Conservation (phyloP, 352 stramenopile genomes). For the Pythium aphanidermatum region DNA sequence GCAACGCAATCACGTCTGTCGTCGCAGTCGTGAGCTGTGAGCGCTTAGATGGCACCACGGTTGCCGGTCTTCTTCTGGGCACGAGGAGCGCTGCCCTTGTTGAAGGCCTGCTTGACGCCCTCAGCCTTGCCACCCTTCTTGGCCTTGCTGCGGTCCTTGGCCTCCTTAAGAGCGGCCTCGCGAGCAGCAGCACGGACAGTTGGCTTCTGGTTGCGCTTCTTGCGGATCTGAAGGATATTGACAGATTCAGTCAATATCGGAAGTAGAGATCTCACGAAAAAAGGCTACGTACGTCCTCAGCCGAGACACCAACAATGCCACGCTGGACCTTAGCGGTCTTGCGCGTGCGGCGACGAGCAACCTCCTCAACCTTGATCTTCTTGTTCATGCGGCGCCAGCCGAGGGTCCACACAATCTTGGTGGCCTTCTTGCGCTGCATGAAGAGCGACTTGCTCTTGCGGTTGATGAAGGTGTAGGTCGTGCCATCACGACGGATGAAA, state of each 20-base stretch:
- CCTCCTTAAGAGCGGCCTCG: slow-evolving; percentile 90
- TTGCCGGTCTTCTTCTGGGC: slow-evolving; percentile 88
- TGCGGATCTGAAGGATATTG: slow-evolving; percentile 96
- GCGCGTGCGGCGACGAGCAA: slow-evolving; percentile 79
- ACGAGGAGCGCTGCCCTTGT: slow-evolving; percentile 56
- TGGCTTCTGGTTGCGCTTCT: slow-evolving; percentile 96
- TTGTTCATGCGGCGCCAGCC: slow-evolving; percentile 98
- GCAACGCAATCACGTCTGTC: slow-evolving; percentile 16
- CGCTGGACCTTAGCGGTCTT: slow-evolving; percentile 96
- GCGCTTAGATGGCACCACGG: slow-evolving; percentile 81
- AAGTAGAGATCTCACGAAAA: too few relatives aligned
- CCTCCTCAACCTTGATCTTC: slow-evolving; percentile 95
- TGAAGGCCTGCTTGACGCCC: slow-evolving; percentile 46
- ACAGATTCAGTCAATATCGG: too few relatives aligned
- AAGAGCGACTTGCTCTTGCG: slow-evolving; percentile 98
- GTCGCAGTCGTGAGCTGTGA: neutral
- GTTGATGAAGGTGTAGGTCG: slow-evolving; percentile 94
- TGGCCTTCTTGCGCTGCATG: slow-evolving; percentile 98
- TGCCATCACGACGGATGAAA: slow-evolving; percentile 97
- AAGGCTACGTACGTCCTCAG: slow-evolving; percentile 86
- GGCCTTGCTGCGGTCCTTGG: slow-evolving; percentile 85
- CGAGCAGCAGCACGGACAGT: slow-evolving; percentile 88
- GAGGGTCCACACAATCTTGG: slow-evolving; percentile 99
- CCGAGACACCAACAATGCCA: slow-evolving; percentile 94
- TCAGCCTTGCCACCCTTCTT: slow-evolving; percentile 74